Evolutionary conservation across 176 grass and related monocot genomes (phyloP), one percentile per base, ranked within the genome.

Genomic region (Oryza meridionalis): DNA sequence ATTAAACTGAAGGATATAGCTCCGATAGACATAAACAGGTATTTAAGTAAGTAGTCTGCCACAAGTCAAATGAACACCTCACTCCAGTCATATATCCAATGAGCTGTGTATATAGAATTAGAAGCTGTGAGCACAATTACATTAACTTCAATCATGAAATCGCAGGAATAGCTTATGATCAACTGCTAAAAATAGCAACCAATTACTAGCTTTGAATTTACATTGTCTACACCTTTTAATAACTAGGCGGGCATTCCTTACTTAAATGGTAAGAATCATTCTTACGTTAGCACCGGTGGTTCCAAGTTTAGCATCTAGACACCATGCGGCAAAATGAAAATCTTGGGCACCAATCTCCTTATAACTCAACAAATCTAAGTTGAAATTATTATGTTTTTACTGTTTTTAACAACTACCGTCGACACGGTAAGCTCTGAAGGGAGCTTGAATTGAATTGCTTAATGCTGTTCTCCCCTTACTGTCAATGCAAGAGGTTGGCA

Each of bases 91-190:
- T 13, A 43, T 7, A 82, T 73, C 37, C 55, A 82, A 59, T 40
- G 73, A 77, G 71, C 29, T 83, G 58, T 19, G n/a, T 25, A 29
- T 68, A 75, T 46, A 73, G 21, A 59, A 78, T 31, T 85, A 77
- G 43, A 42, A 33, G 69, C 38, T 40, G 19, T n/a, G 61, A 2
- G 21, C 2, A 29, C n/a, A 22, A 10, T 68, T 63, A 64, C 61
- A 17, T 13, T 64, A 69, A 19, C 44, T 84, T 67, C 16, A 29
- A 31, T 43, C 31, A 55, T 5, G 13, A 82, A 6, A 3, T 76
- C 16, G 3, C 26, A n/a, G 7, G 61, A 73, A 61, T 64, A 51
- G 8, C 62, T 83, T 49, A 50, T 42, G 45, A 47, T 79, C 16
- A 65, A 79, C 5, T 64, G 79, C 24, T 15, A 65, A 84, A 83